phyloP scores from a whole-genome alignment of 768 basidiomycete genomes.

The Amanita molliuscula region DNA sequence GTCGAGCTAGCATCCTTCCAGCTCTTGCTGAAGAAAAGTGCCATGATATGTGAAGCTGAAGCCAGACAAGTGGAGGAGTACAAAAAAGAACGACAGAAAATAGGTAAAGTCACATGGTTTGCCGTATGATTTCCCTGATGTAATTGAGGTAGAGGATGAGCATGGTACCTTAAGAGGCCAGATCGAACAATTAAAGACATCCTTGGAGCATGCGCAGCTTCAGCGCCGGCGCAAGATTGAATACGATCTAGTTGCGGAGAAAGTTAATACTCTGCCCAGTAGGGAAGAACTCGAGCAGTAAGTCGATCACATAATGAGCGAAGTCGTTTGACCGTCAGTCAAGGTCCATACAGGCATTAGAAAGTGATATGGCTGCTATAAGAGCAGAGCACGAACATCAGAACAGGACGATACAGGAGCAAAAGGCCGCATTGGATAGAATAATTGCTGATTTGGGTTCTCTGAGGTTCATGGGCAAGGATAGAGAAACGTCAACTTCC shows the following conservation, averaged over 20 bases:
- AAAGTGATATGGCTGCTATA: constrained; percentile 73
- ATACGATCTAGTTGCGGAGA: constrained; percentile 78
- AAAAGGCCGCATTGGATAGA: constrained; percentile 55
- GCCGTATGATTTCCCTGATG: background rate
- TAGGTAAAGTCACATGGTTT: constrained; percentile 38
- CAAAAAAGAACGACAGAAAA: constrained; percentile 55
- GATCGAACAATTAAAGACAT: constrained; percentile 68
- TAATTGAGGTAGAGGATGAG: constrained; percentile 47
- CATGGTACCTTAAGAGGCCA: constrained; percentile 56
- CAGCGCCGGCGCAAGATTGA: constrained; percentile 73
- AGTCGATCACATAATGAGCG: constrained; percentile 18
- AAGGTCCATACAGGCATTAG: constrained; percentile 59
- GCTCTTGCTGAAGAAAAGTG: constrained; percentile 63
- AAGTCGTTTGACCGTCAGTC: background rate
- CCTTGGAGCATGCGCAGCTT: constrained; percentile 71
- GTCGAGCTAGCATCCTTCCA: constrained; percentile 73
- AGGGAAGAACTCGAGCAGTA: constrained; percentile 72
- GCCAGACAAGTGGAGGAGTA: constrained; percentile 80
- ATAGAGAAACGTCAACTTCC: constrained; percentile 38
- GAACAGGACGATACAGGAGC: constrained; percentile 51
- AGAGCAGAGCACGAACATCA: constrained; percentile 67
- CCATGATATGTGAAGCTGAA: constrained; percentile 82
- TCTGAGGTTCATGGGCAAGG: constrained; percentile 62
- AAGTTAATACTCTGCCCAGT: constrained; percentile 66
- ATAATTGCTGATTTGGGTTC: constrained; percentile 54